A percentile compares a stretch with the other conserved stretches of the same genome.
Evolutionary conservation across 306 rosid species (phyloP).

Genomic region (Inga leiocalycina): DNA sequence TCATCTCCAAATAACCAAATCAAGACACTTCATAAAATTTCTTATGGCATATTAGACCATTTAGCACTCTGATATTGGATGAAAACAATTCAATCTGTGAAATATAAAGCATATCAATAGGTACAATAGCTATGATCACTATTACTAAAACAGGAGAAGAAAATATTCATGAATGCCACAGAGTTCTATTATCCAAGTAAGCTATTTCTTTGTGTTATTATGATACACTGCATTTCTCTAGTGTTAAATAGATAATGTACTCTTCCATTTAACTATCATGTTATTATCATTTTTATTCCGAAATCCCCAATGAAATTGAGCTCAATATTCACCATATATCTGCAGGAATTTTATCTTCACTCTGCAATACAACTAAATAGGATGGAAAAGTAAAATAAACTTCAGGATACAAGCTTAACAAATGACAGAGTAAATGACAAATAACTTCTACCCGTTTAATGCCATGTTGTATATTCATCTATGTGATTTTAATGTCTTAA

Average conservation of each 20-base stretch:
- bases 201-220: not conserved
- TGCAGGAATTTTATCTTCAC: not conserved
- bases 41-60: not conserved
- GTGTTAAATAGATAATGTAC: not conserved
- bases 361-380: not conserved
- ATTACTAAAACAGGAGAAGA: not conserved
- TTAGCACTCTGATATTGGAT: not conserved
- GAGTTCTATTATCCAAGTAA: slow-evolving; percentile 21
- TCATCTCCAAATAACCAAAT: slow-evolving; percentile 2
- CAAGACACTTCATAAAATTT: not conserved
- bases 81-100: not conserved
- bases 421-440: not conserved
- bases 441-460: not conserved
- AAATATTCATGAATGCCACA: not conserved
- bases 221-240: slow-evolving; percentile 11
- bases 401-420: slow-evolving; percentile 1
- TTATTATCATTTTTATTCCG: slow-evolving; percentile 18
- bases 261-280: slow-evolving; percentile 16
- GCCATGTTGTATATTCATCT: not conserved
- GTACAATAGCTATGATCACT: slow-evolving; percentile 15
- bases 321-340: slow-evolving; percentile 4
- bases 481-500: not conserved
- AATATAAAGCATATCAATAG: not conserved
- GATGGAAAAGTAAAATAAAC: not conserved
- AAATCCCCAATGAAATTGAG: slow-evolving; percentile 27